phyloP scores from a whole-genome alignment of 805 yeast genomes.

The Candida koratica region DNA sequence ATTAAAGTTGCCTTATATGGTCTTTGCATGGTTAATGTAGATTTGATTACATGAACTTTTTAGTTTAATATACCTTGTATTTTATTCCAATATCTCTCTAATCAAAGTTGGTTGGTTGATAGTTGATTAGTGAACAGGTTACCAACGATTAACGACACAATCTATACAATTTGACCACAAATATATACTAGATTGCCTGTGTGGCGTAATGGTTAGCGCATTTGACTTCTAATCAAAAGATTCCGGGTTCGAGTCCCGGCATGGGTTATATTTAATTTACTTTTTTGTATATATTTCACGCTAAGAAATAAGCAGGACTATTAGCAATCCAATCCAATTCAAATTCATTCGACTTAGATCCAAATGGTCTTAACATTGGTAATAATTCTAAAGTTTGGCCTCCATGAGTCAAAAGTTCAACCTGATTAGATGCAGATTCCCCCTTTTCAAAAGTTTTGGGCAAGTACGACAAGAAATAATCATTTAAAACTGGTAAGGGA shows the following conservation, averaged over 20 bases:
- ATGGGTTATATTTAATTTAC: constrained; percentile 29
- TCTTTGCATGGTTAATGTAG: too few relatives aligned
- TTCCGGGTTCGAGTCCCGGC: constrained; percentile 62
- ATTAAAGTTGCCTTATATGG: neutral
- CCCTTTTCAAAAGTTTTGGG: constrained; percentile 18
- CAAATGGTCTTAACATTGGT: constrained; percentile 37
- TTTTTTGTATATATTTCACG: neutral
- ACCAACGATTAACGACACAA: neutral
- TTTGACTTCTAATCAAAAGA: constrained; percentile 65
- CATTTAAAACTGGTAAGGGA: constrained; percentile 35
- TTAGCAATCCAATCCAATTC: constrained; percentile 37
- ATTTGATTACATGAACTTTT: neutral
- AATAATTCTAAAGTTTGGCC: constrained; percentile 17
- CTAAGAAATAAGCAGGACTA: too few relatives aligned
- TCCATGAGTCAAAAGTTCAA: constrained; percentile 23
- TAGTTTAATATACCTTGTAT: constrained; percentile 3
- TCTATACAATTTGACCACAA: neutral
- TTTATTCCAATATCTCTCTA: too few relatives aligned
- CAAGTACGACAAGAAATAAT: constrained; percentile 32
- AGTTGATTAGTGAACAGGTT: neutral
- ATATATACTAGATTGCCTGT: constrained; percentile 31
- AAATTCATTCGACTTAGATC: constrained; percentile 21
- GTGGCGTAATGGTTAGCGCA: constrained; percentile 68
- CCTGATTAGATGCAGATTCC: constrained; percentile 13
- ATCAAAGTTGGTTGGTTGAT: too few relatives aligned